A percentile compares a stretch with the other conserved stretches of the same genome.
These are phyloP conservation scores for Penicillium fimorum DNA, from an alignment of 495 filamentous ascomycete genomes.

Conservation along the genomic window DNA sequence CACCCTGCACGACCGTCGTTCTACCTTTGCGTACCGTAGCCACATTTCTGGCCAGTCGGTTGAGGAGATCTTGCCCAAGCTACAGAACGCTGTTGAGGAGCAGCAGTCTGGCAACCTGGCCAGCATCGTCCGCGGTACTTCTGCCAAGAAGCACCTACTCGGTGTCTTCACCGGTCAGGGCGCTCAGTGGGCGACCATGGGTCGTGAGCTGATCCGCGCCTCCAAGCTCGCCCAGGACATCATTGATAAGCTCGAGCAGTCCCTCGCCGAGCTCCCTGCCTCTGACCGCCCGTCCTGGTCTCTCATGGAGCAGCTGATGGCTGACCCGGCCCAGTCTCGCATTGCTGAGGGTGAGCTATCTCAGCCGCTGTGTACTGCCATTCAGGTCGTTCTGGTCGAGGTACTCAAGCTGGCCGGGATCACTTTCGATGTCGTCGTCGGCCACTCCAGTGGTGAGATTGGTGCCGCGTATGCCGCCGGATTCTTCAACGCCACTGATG, in stretches of 20 bases:
- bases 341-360: conserved; percentile 33
- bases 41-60: no score
- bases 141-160: background rate
- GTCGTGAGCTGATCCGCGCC: conserved; percentile 27
- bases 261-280: no score
- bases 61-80: no score
- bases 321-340: conserved; percentile 4
- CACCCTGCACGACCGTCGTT: no score
- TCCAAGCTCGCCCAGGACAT: conserved; percentile 3
- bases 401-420: conserved; percentile 19
- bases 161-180: conserved; percentile 58
- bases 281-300: conserved; percentile 14
- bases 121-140: no score
- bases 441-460: conserved; percentile 38
- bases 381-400: conserved; percentile 28
- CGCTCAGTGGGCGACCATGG: conserved; percentile 61
- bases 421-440: conserved; percentile 20
- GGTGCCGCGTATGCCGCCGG: conserved; percentile 36
- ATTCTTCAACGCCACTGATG: conserved; percentile 26
- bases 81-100: no score
- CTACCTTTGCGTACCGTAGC: no score
- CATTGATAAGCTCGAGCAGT: no score
- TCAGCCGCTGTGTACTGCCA: no score
- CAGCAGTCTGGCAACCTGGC: no score
- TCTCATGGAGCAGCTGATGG: conserved; percentile 14